Evolutionary conservation across 176 grass and related monocot genomes (phyloP).

Genomic region (Melocanna baccifera): DNA sequence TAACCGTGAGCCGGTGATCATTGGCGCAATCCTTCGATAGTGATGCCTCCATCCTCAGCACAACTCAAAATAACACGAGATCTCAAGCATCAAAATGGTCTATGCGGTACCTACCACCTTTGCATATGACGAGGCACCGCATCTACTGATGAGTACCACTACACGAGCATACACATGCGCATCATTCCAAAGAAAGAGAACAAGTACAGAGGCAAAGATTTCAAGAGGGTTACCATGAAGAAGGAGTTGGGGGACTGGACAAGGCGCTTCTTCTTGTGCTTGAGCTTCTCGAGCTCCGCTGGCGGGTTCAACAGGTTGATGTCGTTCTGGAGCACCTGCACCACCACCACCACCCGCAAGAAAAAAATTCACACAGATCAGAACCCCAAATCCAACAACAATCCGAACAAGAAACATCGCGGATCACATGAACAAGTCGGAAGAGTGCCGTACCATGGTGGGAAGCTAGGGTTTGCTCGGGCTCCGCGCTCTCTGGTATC

Average conservation of each 20-base stretch:
- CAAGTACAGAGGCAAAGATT: not conserved
- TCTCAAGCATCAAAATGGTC: too few species aligned
- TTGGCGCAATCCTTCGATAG: too few species aligned
- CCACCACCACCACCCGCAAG: not conserved
- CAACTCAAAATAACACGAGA: too few species aligned
- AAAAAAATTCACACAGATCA: too few species aligned
- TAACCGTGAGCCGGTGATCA: too few species aligned
- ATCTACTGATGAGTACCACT: not conserved
- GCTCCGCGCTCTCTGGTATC: conserved; percentile 6
- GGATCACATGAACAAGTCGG: not conserved
- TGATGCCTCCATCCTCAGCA: too few species aligned
- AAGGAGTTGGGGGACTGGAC: conserved; percentile 84
- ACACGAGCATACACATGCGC: not conserved
- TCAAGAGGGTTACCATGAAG: conserved; percentile 52
- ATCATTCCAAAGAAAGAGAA: not conserved
- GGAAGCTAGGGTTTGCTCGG: conserved; percentile 4
- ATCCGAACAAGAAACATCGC: too few species aligned
- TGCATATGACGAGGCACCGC: not conserved
- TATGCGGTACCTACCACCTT: too few species aligned
- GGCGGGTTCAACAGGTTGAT: conserved; percentile 82
- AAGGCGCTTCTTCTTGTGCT: conserved; percentile 93
- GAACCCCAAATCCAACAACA: too few species aligned
- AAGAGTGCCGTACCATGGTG: conserved; percentile 18
- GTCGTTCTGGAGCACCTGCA: conserved; percentile 75
- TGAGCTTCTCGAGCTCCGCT: conserved; percentile 73